Percentiles rank a stretch among this genome's conserved stretches.
Evolutionary conservation across 2,329 filamentous ascomycete genomes (phyloP).

Genomic region (Teratosphaeria destructans): DNA sequence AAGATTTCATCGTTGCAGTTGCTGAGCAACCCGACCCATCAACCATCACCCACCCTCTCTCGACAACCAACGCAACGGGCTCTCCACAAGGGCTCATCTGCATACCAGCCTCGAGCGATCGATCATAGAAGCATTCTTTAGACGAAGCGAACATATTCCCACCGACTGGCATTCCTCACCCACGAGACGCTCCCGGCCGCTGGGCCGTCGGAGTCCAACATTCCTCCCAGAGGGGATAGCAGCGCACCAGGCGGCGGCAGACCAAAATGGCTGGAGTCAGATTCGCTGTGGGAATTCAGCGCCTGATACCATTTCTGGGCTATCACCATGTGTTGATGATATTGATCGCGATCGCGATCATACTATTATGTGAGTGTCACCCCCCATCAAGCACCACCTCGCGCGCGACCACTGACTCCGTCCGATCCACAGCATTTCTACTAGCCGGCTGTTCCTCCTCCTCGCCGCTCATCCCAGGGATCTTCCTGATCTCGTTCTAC

Average conservation of each 20-base stretch:
- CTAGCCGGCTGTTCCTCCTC: conserved; percentile 95
- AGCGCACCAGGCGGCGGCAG: conserved; percentile 23
- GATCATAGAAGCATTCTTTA: neutral
- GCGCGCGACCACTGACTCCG: neutral
- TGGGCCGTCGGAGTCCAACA: conserved; percentile 8
- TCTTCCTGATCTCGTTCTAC: conserved; percentile 97
- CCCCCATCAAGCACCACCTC: neutral
- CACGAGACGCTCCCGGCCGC: conserved; percentile 9
- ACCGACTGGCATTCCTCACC: conserved; percentile 6
- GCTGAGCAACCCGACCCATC: neutral
- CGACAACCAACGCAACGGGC: neutral
- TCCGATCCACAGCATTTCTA: conserved; percentile 56
- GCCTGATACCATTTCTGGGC: conserved; percentile 51
- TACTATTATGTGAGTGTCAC: conserved; percentile 70
- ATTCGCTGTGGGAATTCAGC: conserved; percentile 43
- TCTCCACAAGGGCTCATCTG: neutral
- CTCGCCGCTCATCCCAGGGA: conserved; percentile 84
- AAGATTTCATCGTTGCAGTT: neutral
- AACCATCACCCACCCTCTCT: no score
- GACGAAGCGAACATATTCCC: neutral
- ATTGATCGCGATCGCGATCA: conserved; percentile 83
- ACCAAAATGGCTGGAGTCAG: conserved; percentile 37
- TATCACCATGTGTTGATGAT: conserved; percentile 94
- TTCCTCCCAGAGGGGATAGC: neutral
- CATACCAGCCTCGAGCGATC: neutral